Evolutionary conservation across 805 yeast species (phyloP), one percentile per base, ranked within the genome.

Genomic region (Zygoascus tannicola): DNA sequence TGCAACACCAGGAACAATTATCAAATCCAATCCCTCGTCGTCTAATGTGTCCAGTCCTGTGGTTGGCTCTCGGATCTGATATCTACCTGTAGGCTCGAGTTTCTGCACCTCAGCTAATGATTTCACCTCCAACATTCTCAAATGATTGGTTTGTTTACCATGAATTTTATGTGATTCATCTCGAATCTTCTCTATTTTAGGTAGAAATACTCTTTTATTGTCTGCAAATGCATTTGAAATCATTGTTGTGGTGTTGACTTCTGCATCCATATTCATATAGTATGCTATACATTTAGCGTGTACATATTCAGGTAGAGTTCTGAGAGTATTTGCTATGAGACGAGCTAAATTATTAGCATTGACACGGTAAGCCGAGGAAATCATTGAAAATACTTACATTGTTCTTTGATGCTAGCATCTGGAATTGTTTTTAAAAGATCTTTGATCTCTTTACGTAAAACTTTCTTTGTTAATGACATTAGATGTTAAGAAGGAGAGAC

Each of bases 1-100:
- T 1, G 85, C 95, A 1, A 90, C 80, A 0, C 94, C 97, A 0
- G 97, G 97, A 0, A 90, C 69, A 4, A 90, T 62, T 4, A 90
- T 65, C 7, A 90, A 54, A 52, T 90, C 97, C 19, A 90, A 62
- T 0, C 75, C 78, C 2, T 50, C 56, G 0, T 55, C 60, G 3
- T 52, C 54, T 8, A 37, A 15, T 5, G 57, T 58, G 4, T 36
- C 45, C 3, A 51, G 41, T 15, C 32, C 38, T 10, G 7, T 32
- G 28, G 21, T 3, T 1, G 97, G 97, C 57, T 88, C 96, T 41
- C 73, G 59, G 16, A 88, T 61, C 21, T 74, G 58, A 55, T 75
- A 87, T 44, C 68, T 74, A 0, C 96, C 96, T 30, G 70, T 71
- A 0, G 94, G 94, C 44, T 62, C 48, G 48, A 87, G 64, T 1